phyloP scores from a whole-genome alignment of 768 basidiomycete species.

The Phylloporus rhodoxanthus region DNA sequence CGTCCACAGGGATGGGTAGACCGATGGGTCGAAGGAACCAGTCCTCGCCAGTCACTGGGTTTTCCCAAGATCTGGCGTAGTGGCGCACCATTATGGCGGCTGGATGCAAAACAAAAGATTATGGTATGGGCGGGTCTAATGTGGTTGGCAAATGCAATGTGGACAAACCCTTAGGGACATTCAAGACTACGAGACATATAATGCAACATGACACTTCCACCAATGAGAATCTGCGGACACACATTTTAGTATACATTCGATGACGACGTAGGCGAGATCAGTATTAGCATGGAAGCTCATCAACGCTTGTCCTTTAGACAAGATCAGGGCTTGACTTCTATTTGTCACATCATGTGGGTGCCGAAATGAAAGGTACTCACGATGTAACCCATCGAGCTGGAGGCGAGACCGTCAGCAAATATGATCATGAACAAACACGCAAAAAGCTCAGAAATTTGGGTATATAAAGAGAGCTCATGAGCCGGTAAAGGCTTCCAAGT shows the following conservation, averaged over 20 bases:
- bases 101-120: conserved; percentile 41
- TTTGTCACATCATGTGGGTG: conserved; percentile 55
- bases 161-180: conserved; percentile 33
- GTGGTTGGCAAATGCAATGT: conserved; percentile 65
- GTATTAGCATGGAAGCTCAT: conserved; percentile 91
- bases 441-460: conserved; percentile 83
- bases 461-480: conserved; percentile 70
- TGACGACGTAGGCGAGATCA: conserved; percentile 35
- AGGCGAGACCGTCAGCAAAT: conserved; percentile 11
- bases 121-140: conserved; percentile 40
- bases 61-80: conserved; percentile 28
- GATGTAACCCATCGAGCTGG: background rate
- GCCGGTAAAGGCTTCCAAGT: conserved; percentile 64
- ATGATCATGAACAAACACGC: background rate
- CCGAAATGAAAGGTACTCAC: conserved; percentile 32
- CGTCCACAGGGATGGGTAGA: conserved; percentile 45
- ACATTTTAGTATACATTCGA: conserved; percentile 14
- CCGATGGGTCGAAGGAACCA: conserved; percentile 36
- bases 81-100: conserved; percentile 26
- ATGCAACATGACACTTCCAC: background rate
- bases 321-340: conserved; percentile 91
- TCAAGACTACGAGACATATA: conserved; percentile 2
- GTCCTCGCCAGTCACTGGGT: conserved; percentile 16
- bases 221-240: conserved; percentile 4
- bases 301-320: conserved; percentile 67